A percentile compares a stretch with the other conserved stretches of the same genome.
Evolutionary conservation across 352 stramenopile species (phyloP).

Genomic region (Pythium guiyangense): DNA sequence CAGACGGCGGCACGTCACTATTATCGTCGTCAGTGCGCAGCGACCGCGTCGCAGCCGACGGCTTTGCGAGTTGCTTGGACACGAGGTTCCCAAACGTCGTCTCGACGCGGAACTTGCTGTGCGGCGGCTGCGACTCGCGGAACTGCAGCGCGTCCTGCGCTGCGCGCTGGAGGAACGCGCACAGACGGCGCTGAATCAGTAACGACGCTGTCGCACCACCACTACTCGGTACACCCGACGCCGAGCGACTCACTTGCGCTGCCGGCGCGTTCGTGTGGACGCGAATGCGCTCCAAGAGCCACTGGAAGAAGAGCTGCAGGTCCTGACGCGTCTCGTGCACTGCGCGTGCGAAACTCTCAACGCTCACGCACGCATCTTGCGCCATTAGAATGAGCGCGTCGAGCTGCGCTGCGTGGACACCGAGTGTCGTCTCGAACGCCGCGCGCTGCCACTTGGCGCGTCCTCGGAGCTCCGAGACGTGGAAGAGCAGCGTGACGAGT

Average conservation of each 20-base stretch:
- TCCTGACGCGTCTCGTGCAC: conserved; percentile 58
- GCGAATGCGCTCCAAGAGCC: conserved; percentile 55
- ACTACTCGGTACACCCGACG: background rate
- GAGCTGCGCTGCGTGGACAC: conserved; percentile 27
- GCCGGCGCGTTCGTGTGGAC: conserved; percentile 44
- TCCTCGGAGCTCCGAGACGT: conserved; percentile 49
- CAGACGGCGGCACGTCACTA: background rate
- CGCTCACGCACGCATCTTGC: conserved; percentile 32
- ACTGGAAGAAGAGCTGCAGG: conserved; percentile 58
- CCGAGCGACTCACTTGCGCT: background rate
- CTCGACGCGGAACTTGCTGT: conserved; percentile 48
- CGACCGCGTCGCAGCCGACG: background rate
- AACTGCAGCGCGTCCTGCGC: conserved; percentile 29
- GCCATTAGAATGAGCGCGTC: conserved; percentile 26
- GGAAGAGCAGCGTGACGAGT: conserved; percentile 37
- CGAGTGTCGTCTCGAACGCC: conserved; percentile 29
- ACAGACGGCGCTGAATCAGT: conserved; percentile 52
- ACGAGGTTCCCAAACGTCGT: conserved; percentile 64
- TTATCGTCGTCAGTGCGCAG: background rate
- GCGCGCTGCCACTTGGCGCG: conserved; percentile 38
- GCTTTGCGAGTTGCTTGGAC: conserved; percentile 22
- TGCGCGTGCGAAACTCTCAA: conserved; percentile 35
- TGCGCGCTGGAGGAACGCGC: conserved; percentile 46
- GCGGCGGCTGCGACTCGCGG: conserved; percentile 27
- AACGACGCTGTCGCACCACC: conserved; percentile 31